Percentiles rank a stretch among this genome's conserved stretches.
These are phyloP conservation scores for Cucumis sativus DNA, from an alignment of 306 rosid species.

Conservation along the genomic window Cucumber_9930_V3 NC_026657.2:9314001-9314500, in stretches of 20 bases:
- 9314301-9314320: background rate
- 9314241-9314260: background rate
- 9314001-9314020: background rate
- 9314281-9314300: background rate
- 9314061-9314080: background rate
- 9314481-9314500: background rate
- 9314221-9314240: background rate
- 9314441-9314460: background rate
- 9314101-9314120: background rate
- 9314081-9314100: background rate
- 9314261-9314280: background rate
- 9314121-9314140: background rate
- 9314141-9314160: background rate
- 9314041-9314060: background rate
- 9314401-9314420: background rate
- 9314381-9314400: background rate
- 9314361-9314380: background rate
- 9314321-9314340: background rate
- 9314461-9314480: background rate
- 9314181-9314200: background rate
- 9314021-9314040: background rate
- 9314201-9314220: background rate
- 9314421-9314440: background rate
- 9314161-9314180: background rate
- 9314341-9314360: background rate